Evolutionary conservation across 1,139 yeast genomes (phyloP), one percentile per base, ranked within the genome.

Genomic region (Pichiaceae sp.): DNA sequence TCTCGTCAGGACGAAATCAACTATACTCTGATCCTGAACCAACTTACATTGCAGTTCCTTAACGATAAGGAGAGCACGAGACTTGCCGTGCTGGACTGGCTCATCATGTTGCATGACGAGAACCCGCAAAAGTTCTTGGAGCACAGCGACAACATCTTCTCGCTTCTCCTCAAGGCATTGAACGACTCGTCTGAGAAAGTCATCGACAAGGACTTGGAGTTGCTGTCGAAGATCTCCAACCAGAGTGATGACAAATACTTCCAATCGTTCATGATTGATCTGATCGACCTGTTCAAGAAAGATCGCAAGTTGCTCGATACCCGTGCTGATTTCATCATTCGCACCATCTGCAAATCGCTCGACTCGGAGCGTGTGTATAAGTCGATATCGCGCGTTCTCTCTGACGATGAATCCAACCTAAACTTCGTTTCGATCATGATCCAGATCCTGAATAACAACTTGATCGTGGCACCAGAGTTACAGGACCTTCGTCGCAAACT

Each of bases 41-140:
- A 78, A 6, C 56, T 80, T 38, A 74, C 81, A 0, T 48, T 73
- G 25, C 84, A 78, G 46, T 75, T 80, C 42, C 59, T 74, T 41
- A 33, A 34, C 25, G 83, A 79, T 39, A 81, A 85, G 48, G 95
- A 86, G 45, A 75, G 80, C 26, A 84, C 96, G 0, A 68, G 93
- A 45, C 71, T 87, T 16, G 87, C 94, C 0, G 83, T 94, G 16
- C 64, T 93, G 33, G 96, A 89, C 47, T 93, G 98, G 98, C 66
- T 93, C 27, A 78, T 80, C 19, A 77, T 86, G 69, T 66, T 93
- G 33, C 93, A 89, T 52, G 71, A 77, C 25, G 78, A 78, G 47
- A 81, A 81, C 31, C 85, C 93, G 0, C 62, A 70, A 20, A 69
- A 73, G 49, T 73, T 75, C 50, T 67, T 73, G 47, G 76, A 68